Conservation (phyloP, 345 rosid genomes). For the Euphorbia peplus region DNA sequence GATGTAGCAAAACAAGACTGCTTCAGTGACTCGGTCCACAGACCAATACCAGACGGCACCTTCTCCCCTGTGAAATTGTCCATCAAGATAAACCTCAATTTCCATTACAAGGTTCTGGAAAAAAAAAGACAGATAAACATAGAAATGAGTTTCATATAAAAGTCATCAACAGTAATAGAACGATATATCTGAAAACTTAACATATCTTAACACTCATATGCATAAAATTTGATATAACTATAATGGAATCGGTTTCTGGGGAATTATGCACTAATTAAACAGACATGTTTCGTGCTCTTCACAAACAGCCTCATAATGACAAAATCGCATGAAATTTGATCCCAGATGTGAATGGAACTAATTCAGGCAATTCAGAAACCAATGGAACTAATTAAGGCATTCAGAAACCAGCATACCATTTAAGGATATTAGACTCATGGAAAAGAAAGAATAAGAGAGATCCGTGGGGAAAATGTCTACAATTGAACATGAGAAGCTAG, state of each 20-base stretch:
- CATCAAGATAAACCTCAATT: neutral
- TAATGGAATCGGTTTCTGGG: neutral
- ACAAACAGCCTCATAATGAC: neutral
- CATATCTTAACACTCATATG: neutral
- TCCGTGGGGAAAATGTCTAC: neutral
- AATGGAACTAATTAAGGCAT: too few relatives aligned
- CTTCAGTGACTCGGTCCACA: neutral
- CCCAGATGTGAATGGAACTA: too few relatives aligned
- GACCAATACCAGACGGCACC: constrained; percentile 4
- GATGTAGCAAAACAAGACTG: too few relatives aligned
- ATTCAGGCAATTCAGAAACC: too few relatives aligned
- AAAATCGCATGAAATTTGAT: neutral
- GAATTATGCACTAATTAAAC: neutral
- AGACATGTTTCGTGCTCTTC: neutral
- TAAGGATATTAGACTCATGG: neutral
- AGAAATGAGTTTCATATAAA: neutral
- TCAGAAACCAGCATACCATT: neutral
- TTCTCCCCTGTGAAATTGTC: constrained; percentile 5
- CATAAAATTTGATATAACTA: neutral
- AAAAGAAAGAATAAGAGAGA: neutral
- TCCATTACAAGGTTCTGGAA: constrained; percentile 14
- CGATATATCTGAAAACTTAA: neutral
- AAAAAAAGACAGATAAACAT: neutral
- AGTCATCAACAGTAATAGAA: neutral
- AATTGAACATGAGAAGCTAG: neutral